A percentile compares a stretch with the other conserved stretches of the same genome.
phyloP scores from a whole-genome alignment of 495 filamentous ascomycete genomes.

The Paragyromitra xinjiangensis region DNA sequence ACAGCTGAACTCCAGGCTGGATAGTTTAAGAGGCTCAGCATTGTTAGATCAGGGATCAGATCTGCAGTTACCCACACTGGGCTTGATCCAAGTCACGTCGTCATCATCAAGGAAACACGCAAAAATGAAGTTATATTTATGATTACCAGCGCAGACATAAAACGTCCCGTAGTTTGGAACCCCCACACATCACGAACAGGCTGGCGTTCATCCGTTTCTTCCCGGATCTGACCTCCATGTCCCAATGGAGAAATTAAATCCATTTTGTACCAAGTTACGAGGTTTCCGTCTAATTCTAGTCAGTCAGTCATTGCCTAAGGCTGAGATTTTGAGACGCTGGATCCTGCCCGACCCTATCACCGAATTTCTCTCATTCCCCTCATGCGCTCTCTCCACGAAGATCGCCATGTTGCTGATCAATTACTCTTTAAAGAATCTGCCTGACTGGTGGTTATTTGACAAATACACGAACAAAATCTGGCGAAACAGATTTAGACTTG shows the following conservation, averaged over 20 bases:
- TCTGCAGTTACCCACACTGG: slow-evolving; percentile 1
- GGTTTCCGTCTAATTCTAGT: neutral
- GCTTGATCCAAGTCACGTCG: neutral
- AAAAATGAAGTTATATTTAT: slow-evolving; percentile 16
- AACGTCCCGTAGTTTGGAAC: slow-evolving; percentile 28
- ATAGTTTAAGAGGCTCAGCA: slow-evolving; percentile 31
- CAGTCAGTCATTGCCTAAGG: slow-evolving; percentile 25
- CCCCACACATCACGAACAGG: slow-evolving; percentile 4
- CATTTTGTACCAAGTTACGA: neutral
- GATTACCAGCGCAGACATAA: slow-evolving; percentile 24
- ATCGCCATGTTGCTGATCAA: slow-evolving; percentile 29
- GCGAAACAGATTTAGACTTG: neutral
- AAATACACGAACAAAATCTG: neutral
- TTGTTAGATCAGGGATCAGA: slow-evolving; percentile 9
- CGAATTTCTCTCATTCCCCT: slow-evolving; percentile 4
- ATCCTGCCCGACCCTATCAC: neutral
- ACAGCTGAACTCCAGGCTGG: slow-evolving; percentile 27
- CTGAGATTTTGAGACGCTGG: slow-evolving; percentile 15
- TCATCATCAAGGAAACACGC: slow-evolving; percentile 18
- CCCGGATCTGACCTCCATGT: slow-evolving; percentile 14
- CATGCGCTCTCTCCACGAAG: neutral
- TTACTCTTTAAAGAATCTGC: slow-evolving; percentile 13
- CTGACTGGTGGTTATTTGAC: neutral
- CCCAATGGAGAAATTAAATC: slow-evolving; percentile 14
- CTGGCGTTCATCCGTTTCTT: slow-evolving; percentile 32